phyloP scores from a whole-genome alignment of 2,329 filamentous ascomycete species.

The Drechslera avenae region DNA sequence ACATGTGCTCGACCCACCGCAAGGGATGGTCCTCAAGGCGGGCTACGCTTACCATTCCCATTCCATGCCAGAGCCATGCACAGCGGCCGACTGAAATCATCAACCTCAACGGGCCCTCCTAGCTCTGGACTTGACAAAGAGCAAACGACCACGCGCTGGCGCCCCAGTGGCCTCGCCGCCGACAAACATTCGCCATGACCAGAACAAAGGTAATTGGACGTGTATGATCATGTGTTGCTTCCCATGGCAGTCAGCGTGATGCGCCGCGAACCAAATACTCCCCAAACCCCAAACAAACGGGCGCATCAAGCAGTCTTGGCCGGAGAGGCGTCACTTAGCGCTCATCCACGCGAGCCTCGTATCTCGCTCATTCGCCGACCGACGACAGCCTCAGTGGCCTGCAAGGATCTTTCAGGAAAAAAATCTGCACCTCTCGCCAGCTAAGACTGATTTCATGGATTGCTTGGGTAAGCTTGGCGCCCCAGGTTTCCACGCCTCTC shows the following conservation, averaged over 20 bases:
- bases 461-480: slow-evolving; percentile 40
- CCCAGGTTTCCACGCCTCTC: slow-evolving; percentile 37
- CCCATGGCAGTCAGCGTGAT: slow-evolving; percentile 27
- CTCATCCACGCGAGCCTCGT: slow-evolving; percentile 21
- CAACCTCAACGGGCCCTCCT: slow-evolving; percentile 3
- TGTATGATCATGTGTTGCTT: slow-evolving; percentile 24
- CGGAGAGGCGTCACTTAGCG: slow-evolving; percentile 22
- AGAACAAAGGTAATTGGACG: slow-evolving; percentile 19
- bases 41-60: slow-evolving; percentile 19
- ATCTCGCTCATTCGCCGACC: slow-evolving; percentile 31
- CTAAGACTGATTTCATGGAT: slow-evolving; percentile 20
- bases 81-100: slow-evolving; percentile 9
- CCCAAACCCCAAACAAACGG: slow-evolving; percentile 3
- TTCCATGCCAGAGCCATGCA: slow-evolving; percentile 18
- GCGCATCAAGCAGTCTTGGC: slow-evolving; percentile 16
- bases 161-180: slow-evolving; percentile 19
- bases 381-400: slow-evolving; percentile 24
- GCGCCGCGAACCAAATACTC: slow-evolving; percentile 20
- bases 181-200: slow-evolving; percentile 12
- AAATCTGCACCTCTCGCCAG: slow-evolving; percentile 28
- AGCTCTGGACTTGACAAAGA: slow-evolving; percentile 8
- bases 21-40: slow-evolving; percentile 20
- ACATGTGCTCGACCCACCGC: slow-evolving; percentile 18
- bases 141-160: slow-evolving; percentile 11
- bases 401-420: slow-evolving; percentile 27